Evolutionary conservation across 1,284 basidiomycete species (phyloP).

Genomic region (Cronartium quercuum): DNA sequence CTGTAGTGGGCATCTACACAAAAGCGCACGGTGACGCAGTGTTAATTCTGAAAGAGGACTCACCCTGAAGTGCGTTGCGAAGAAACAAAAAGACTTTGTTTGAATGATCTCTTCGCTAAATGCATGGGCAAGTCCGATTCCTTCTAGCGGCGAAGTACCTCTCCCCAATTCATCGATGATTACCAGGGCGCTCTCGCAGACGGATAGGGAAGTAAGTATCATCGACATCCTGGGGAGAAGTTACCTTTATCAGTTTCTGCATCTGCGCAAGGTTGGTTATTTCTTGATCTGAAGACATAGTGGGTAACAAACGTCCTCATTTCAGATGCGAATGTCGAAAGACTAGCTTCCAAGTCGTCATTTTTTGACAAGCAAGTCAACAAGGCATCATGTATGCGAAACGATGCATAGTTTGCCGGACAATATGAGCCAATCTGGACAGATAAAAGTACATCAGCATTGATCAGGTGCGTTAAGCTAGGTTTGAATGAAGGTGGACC

Average conservation of each 20-base stretch:
- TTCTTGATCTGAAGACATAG: too few species aligned
- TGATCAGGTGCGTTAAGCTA: too few species aligned
- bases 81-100: constrained; percentile 31
- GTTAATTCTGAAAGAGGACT: background rate
- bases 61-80: constrained; percentile 37
- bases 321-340: constrained; percentile 88
- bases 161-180: constrained; percentile 51
- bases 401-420: constrained; percentile 34
- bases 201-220: constrained; percentile 23
- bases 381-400: constrained; percentile 33
- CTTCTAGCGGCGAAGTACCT: constrained; percentile 78
- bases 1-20: background rate
- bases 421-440: constrained; percentile 33
- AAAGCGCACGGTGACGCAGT: background rate
- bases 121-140: constrained; percentile 82
- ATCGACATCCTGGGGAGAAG: constrained; percentile 7
- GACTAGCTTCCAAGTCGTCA: constrained; percentile 61
- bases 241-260: too few species aligned
- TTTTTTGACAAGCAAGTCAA: constrained; percentile 36
- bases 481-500: background rate
- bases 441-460: too few species aligned
- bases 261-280: too few species aligned
- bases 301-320: constrained; percentile 60
- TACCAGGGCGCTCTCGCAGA: constrained; percentile 41
- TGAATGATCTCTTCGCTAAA: constrained; percentile 76